Base-by-base conservation (phyloP, 352 stramenopile genomes). In the Blastocystis hominis region DNA sequence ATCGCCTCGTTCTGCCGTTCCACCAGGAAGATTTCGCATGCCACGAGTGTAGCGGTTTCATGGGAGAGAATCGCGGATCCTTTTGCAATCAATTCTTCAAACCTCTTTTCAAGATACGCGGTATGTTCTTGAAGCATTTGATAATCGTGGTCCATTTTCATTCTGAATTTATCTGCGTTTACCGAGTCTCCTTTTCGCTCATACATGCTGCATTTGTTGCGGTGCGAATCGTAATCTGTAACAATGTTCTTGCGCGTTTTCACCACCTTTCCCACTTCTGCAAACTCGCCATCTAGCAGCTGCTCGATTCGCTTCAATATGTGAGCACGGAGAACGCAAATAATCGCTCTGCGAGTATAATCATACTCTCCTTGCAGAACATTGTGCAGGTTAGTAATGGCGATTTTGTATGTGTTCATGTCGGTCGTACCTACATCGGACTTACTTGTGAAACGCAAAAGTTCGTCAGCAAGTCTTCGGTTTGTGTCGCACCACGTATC, bases 171-270 rank as follows among this genome's bases (percentile, higher is more conserved):
- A 4, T 86, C 76, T 20, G 76, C 76, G 34, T 86, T 86, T n/a
- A 24, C 61, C 13, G 76, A 76, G 40, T 86, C 76, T 7, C 76
- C 76, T 20, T 70, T 68, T n/a, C 53, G 44, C 20, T 86, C 76
- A 44, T 76, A 76, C 17, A 36, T 42, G 30, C 59, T 61, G 53
- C 59, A 72, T 9, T 68, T 72, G 36, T 4, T 66, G 15, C 63
- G 59, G 77, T 86, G 76, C 3, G 76, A 72, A n/a, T 86, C 75
- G 75, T 86, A 72, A 30, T 86, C 75, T 17, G 42, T 86, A 1
- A 86, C 44, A 86, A 86, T 86, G 63, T 86, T 86, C 76, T 86
- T 86, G 5, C 76, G 76, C 17, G 30, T 72, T 46, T 86, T 86
- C 40, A 86, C 63, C 20, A 86, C 44, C 44, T 72, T 72, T 24